A percentile compares a stretch with the other conserved stretches of the same genome.
Evolutionary conservation across 192 early-diverging fungal genomes (phyloP).

Genomic region (Umbelopsis isabellina): DNA sequence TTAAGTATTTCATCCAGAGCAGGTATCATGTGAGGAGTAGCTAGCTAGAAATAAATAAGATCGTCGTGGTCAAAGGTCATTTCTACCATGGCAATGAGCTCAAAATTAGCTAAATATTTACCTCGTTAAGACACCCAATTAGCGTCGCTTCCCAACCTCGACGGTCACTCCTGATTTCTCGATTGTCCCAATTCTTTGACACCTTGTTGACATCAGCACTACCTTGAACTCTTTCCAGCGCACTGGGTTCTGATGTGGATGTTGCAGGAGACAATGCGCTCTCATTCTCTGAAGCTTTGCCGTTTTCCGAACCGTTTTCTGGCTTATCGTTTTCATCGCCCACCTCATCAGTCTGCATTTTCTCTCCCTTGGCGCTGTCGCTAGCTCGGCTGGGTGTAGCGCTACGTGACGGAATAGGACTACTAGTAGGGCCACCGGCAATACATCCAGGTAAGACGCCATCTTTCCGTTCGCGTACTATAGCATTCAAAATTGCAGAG

Average conservation of each 20-base stretch:
- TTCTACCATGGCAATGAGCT: neutral
- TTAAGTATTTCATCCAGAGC: conserved; percentile 48
- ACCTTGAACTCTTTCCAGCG: conserved; percentile 9
- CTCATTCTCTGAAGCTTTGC: neutral
- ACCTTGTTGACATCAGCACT: conserved; percentile 10
- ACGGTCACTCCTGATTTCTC: conserved; percentile 41
- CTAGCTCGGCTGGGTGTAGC: conserved; percentile 23
- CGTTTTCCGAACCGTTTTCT: conserved; percentile 21
- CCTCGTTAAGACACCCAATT: conserved; percentile 56
- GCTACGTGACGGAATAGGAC: neutral
- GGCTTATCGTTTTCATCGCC: conserved; percentile 39
- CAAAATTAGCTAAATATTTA: neutral
- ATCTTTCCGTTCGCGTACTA: conserved; percentile 51
- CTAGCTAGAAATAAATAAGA: conserved; percentile 36
- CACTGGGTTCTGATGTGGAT: neutral
- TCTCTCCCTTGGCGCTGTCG: conserved; percentile 19
- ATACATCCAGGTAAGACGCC: conserved; percentile 37
- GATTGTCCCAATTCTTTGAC: conserved; percentile 53
- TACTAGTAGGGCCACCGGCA: conserved; percentile 2
- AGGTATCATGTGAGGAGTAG: conserved; percentile 47
- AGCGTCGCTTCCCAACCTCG: conserved; percentile 51
- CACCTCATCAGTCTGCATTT: neutral
- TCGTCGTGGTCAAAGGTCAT: neutral
- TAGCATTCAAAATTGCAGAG: conserved; percentile 48
- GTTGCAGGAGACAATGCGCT: neutral